These are phyloP conservation scores for Linum trigynum DNA, from an alignment of 345 rosid species.

Conservation along the genomic window DNA sequence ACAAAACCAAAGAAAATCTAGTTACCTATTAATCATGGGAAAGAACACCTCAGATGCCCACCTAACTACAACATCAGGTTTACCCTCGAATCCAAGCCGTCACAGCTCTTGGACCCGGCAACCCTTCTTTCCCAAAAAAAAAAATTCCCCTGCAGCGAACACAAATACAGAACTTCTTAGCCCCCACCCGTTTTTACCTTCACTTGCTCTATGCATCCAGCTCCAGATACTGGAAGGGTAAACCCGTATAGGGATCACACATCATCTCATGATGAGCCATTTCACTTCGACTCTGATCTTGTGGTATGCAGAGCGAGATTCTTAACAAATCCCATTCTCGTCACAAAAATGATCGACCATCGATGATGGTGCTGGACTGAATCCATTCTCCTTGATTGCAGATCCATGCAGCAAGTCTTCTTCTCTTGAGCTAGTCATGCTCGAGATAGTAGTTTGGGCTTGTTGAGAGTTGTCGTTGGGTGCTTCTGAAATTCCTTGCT, in stretches of 20 bases:
- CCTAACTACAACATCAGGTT: no score
- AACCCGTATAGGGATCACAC: no score
- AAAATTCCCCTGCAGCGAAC: no score
- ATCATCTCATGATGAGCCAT: background rate
- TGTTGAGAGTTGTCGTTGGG: slow-evolving; percentile 23
- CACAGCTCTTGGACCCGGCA: no score
- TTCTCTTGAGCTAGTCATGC: slow-evolving; percentile 27
- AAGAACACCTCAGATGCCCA: background rate
- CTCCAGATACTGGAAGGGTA: no score
- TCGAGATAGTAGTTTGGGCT: slow-evolving; percentile 16
- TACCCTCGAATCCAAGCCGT: no score
- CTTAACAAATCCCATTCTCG: slow-evolving; percentile 37
- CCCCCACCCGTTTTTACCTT: no score
- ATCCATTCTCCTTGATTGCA: slow-evolving; percentile 40
- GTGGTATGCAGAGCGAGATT: slow-evolving; percentile 16
- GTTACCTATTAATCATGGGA: background rate
- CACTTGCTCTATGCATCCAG: no score
- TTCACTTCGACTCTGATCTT: slow-evolving; percentile 13
- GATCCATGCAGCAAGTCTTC: slow-evolving; percentile 5
- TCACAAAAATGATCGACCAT: slow-evolving; percentile 27
- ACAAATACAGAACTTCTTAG: no score
- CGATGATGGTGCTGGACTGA: slow-evolving; percentile 27
- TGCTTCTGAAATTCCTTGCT: slow-evolving; percentile 29
- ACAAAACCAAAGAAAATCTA: background rate
- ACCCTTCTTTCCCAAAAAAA: no score